phyloP scores from a whole-genome alignment of 2,329 filamentous ascomycete genomes.

The Atkinsonella texensis region DNA sequence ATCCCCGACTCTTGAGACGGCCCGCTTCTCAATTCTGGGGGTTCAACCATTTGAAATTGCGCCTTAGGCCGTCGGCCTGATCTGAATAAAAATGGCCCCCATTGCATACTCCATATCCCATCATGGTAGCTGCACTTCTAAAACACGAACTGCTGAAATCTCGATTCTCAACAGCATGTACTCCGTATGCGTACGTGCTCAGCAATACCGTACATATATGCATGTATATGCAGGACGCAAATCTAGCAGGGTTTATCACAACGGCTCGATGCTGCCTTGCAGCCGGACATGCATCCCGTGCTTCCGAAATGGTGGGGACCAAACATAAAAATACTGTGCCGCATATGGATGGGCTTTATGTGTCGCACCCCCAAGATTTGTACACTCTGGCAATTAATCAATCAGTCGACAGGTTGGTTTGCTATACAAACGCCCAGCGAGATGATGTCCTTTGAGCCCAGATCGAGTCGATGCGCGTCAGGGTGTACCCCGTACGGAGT shows the following conservation, averaged over 20 bases:
- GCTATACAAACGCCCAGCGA: neutral
- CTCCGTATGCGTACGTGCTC: neutral
- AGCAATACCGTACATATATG: neutral
- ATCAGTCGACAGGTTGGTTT: neutral
- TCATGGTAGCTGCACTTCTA: neutral
- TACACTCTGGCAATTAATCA: neutral
- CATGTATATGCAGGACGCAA: neutral
- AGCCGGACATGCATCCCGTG: constrained; percentile 3
- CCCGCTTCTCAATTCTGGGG: constrained; percentile 3
- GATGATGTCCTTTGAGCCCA: neutral
- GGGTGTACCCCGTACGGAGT: neutral
- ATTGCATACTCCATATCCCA: neutral
- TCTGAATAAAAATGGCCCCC: neutral
- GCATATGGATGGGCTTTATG: neutral
- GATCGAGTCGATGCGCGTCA: neutral
- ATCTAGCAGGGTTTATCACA: neutral
- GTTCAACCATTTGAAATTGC: neutral
- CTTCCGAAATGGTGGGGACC: constrained; percentile 2
- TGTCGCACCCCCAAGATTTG: neutral
- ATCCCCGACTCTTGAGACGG: neutral
- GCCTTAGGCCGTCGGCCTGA: neutral
- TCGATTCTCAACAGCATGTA: neutral
- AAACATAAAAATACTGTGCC: too few species aligned
- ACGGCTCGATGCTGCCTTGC: constrained; percentile 2
- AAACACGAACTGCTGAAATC: neutral